Percentiles rank a stretch among this genome's conserved stretches.
These are phyloP conservation scores for Wickerhamomyces canadensis DNA, from an alignment of 805 yeast genomes.

Conservation along the genomic window DNA sequence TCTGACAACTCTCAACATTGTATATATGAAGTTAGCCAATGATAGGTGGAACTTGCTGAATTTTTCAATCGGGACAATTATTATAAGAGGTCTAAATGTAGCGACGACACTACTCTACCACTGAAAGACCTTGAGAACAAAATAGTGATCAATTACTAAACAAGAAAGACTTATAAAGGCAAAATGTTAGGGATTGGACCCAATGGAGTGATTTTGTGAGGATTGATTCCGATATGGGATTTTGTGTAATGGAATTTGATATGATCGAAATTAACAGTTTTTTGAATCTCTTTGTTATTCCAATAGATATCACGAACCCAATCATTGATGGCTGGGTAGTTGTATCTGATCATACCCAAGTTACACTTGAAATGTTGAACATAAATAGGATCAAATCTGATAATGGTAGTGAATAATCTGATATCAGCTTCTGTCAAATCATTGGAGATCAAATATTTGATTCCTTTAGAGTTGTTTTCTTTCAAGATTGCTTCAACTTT, in stretches of 20 bases:
- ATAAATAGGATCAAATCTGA: conserved; percentile 90
- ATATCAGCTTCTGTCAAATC: conserved; percentile 86
- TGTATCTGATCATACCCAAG: conserved; percentile 67
- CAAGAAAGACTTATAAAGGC: conserved; percentile 36
- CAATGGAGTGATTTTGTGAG: conserved; percentile 74
- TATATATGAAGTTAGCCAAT: background rate
- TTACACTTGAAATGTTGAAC: conserved; percentile 96
- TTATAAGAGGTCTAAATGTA: too few relatives aligned
- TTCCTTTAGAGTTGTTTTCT: conserved; percentile 28
- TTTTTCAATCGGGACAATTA: too few relatives aligned
- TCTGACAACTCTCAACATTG: too few relatives aligned
- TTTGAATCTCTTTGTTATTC: conserved; percentile 63
- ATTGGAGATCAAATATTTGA: conserved; percentile 51
- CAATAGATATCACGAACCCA: conserved; percentile 86
- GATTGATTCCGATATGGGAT: conserved; percentile 77
- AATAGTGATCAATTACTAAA: too few relatives aligned
- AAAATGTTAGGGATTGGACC: conserved; percentile 82
- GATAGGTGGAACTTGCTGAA: too few relatives aligned
- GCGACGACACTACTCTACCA: too few relatives aligned
- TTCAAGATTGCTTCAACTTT: conserved; percentile 59
- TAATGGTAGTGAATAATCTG: conserved; percentile 78
- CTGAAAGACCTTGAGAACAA: too few relatives aligned
- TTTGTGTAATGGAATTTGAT: conserved; percentile 89
- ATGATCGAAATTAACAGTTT: conserved; percentile 83
- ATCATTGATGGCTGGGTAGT: conserved; percentile 71